phyloP scores from a whole-genome alignment of 352 stramenopile species.

The Globisporangium cylindrosporum region DNA sequence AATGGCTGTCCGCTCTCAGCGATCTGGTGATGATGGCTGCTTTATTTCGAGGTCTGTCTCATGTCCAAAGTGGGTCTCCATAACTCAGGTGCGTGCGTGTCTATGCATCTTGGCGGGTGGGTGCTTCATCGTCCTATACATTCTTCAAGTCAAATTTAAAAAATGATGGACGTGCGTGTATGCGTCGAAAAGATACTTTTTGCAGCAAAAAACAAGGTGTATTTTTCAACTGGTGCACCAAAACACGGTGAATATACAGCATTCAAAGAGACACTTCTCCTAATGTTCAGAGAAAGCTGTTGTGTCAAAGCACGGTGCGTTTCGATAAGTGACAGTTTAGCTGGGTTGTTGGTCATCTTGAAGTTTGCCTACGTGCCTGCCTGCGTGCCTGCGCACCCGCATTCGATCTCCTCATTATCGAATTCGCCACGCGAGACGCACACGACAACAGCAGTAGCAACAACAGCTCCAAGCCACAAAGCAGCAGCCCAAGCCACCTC shows the following conservation, averaged over 20 bases:
- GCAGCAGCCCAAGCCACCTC: background rate
- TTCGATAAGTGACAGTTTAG: background rate
- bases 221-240: background rate
- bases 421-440: conserved; percentile 15
- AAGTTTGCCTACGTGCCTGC: background rate
- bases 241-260: background rate
- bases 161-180: background rate
- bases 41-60: too few species aligned
- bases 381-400: too few species aligned
- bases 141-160: background rate
- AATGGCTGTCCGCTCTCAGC: too few species aligned
- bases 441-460: background rate
- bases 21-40: too few species aligned
- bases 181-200: conserved; percentile 8
- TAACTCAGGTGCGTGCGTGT: background rate
- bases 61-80: too few species aligned
- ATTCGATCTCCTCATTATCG: background rate
- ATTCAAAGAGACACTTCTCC: background rate
- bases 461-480: too few species aligned
- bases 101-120: background rate
- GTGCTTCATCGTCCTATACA: background rate
- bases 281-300: background rate
- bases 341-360: background rate
- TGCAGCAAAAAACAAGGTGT: background rate
- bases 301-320: conserved; percentile 6